Conservation (phyloP, 495 filamentous ascomycete genomes). For the Delitschia confertaspora region DNA sequence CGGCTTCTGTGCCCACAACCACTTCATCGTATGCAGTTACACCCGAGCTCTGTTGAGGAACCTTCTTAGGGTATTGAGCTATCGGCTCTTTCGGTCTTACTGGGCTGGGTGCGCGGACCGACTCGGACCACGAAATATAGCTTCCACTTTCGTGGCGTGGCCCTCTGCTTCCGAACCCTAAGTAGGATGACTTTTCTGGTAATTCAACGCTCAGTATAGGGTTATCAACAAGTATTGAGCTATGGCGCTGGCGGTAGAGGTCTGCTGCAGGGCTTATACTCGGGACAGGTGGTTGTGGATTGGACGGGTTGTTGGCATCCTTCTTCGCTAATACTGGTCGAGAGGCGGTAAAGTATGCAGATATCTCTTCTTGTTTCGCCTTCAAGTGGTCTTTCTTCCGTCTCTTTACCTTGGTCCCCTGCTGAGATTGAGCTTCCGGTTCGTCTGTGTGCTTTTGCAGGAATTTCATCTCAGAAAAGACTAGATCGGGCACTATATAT, state of each 20-base stretch:
- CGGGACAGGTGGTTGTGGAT: conserved; percentile 14
- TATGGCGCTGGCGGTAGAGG: conserved; percentile 6
- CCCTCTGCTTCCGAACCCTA: conserved; percentile 31
- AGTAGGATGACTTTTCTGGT: conserved; percentile 29
- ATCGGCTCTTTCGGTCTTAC: conserved; percentile 4
- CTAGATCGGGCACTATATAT: conserved; percentile 50
- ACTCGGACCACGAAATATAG: conserved; percentile 33
- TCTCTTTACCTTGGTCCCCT: conserved; percentile 16
- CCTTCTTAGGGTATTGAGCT: conserved; percentile 13
- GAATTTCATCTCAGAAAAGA: conserved; percentile 62
- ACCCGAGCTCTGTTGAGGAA: conserved; percentile 24
- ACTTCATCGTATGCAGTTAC: too few relatives aligned
- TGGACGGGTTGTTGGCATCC: conserved; percentile 28
- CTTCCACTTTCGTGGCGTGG: conserved; percentile 19
- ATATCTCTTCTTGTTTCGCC: conserved; percentile 34
- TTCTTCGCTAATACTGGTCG: conserved; percentile 26
- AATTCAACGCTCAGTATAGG: conserved; percentile 28
- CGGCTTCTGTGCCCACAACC: too few relatives aligned
- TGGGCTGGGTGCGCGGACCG: conserved; percentile 16
- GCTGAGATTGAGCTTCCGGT: conserved; percentile 18
- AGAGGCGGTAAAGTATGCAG: conserved; percentile 34
- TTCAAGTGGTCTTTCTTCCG: conserved; percentile 29
- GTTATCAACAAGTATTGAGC: conserved; percentile 14
- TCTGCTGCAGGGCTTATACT: neutral
- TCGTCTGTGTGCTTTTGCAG: conserved; percentile 37